Evolutionary conservation across 2,329 filamentous ascomycete genomes (phyloP).

Genomic region (Corynespora cassiicola): DNA sequence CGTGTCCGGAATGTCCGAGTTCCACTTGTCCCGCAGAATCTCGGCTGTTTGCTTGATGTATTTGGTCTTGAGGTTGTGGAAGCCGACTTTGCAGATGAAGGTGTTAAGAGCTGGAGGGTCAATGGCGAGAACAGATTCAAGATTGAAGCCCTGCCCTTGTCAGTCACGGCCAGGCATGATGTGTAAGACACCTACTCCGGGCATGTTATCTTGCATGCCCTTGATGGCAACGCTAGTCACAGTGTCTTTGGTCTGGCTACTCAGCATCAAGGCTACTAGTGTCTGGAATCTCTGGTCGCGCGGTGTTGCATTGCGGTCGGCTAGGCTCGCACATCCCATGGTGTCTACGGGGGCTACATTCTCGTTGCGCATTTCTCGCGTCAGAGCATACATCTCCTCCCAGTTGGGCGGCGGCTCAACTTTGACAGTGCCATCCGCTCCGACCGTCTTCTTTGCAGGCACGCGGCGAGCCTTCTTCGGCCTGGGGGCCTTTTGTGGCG

Average conservation of each 20-base stretch:
- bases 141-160: slow-evolving; percentile 62
- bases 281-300: slow-evolving; percentile 81
- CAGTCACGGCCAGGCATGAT: slow-evolving; percentile 4
- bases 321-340: slow-evolving; percentile 90
- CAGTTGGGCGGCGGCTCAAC: slow-evolving; percentile 76
- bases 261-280: slow-evolving; percentile 86
- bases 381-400: slow-evolving; percentile 79
- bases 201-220: slow-evolving; percentile 76
- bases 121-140: slow-evolving; percentile 79
- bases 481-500: slow-evolving; percentile 32
- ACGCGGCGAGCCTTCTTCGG: slow-evolving; percentile 45
- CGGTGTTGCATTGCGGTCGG: slow-evolving; percentile 58
- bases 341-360: slow-evolving; percentile 88
- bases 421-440: slow-evolving; percentile 45
- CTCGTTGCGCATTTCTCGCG: slow-evolving; percentile 78
- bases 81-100: slow-evolving; percentile 84
- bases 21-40: slow-evolving; percentile 73
- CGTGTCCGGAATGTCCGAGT: slow-evolving; percentile 80
- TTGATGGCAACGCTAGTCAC: slow-evolving; percentile 85
- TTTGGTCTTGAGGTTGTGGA: slow-evolving; percentile 93
- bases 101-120: slow-evolving; percentile 71
- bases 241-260: slow-evolving; percentile 91
- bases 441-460: slow-evolving; percentile 42
- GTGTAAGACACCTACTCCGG: slow-evolving; percentile 41
- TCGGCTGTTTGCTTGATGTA: slow-evolving; percentile 77